Base-by-base conservation (phyloP, 2,329 filamentous ascomycete species). In the Alternaria postmessia region DNA sequence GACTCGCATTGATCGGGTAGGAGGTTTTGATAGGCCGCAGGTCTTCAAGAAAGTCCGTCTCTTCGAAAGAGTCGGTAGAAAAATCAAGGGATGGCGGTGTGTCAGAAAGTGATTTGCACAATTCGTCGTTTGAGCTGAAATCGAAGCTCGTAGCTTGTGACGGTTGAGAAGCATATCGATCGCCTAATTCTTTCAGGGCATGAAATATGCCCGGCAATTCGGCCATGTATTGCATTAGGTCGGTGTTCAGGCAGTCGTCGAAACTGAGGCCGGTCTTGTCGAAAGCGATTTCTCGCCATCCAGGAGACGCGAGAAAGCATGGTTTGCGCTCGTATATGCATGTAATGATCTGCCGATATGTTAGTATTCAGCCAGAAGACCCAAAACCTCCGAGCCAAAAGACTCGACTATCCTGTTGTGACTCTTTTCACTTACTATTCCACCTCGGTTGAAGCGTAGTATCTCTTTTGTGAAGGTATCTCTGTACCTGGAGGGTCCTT, bases 271-370 rank as follows among this genome's bases (percentile, higher is more conserved):
- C 71, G 1, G 61, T 68, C 32, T 72, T 73, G 54, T 77, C 74
- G 54, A 78, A 77, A 16, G 74, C 76, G 18, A 77, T 64, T 14
- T 72, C 63, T 44, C 62, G 65, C 76, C 75, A 78, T 51, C 71
- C 71, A 3, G 69, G 70, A 26, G 60, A 58, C 12, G 67, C 63
- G 9, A 78, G 71, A 46, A 78, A 75, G 47, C 74, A 75, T 14
- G 67, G 63, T 51, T 70, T 72, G 8, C 71, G 61, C 53, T 71
- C 63, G 51, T 75, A 77, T 41, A 76, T 70, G 12, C 71, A 71
- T 5, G 69, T 73, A 4, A 76, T 72, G 26, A 76, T 76, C 74
- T 77, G 14, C 0, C 12, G 11, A 39, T 5, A 1, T 26, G n/a
- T 64, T 46, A 65, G 59, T 51, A 16, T 44, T 18, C 20, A 44